Evolutionary conservation across 169 alveolate species (phyloP), one percentile per base, ranked within the genome.

Genomic region (Eimeria maxima): DNA sequence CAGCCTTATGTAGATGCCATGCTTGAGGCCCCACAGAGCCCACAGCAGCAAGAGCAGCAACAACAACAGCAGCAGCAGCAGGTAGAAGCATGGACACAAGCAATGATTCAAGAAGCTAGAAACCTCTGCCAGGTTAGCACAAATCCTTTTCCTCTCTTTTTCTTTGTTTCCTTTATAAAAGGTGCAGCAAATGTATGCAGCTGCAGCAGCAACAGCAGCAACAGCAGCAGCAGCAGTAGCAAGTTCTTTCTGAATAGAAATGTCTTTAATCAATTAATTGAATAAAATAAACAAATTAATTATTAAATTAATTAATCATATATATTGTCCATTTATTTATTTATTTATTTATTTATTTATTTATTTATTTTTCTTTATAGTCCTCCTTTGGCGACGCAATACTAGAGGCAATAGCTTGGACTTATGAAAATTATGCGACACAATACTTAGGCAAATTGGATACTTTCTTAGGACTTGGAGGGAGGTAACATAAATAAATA

Each of bases 331-430:
- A 50, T 50, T 7, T 50, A 50, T 50, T 7, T 50, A 50, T 98
- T 18, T 97, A 97, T 47, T 88, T 91, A 44, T 90, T 97, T 86
- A 69, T 10, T n/a, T 69, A 2, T 33, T 1, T 84, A 18, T 14
- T 6, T 5, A 45, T 22, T 27, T 33, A 14, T 27, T 76, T 94
- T 84, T 69, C 96, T 71, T 47, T 97, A 97, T 94, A 98, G 99
- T 96, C 97, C 63, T 97, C 99, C 22, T 98, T 98, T 89, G 97
- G 99, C 13, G 98, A 97, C 80, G 98, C 98, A 45, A 97, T 98
- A 89, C 97, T 98, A 38, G 98, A 97, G 88, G 98, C 99, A 73
- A 97, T 98, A 38, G 99, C 99, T 4, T 98, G 99, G 99, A 97
- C 98, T 11, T 98, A 98, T 97, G 98, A 97, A 84, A 98, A 98